Conservation (phyloP, 164 flowering plant genomes). For the Akebia trifoliata region DNA sequence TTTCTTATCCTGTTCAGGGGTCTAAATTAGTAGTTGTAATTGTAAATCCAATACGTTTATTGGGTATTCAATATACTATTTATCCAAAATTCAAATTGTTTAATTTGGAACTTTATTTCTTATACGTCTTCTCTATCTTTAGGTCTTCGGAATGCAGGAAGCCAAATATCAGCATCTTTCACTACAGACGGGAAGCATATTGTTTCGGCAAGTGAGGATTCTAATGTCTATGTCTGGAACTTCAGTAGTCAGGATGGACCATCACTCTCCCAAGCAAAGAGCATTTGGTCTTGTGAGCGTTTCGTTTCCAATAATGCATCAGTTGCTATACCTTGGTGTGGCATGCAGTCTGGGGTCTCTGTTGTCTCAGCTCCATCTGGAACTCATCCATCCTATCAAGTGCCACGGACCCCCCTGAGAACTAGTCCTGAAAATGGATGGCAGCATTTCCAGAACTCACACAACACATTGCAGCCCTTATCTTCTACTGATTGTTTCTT, state of each 20-base stretch:
- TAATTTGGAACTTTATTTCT: too few relatives aligned
- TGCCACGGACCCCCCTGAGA: slow-evolving; percentile 4
- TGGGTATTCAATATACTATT: background rate
- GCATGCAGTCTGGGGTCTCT: slow-evolving; percentile 24
- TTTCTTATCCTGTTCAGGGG: background rate
- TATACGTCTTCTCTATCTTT: slow-evolving; percentile 7
- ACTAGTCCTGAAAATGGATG: slow-evolving; percentile 12
- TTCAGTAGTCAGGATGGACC: slow-evolving; percentile 28
- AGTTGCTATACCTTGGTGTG: slow-evolving; percentile 79
- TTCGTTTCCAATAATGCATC: slow-evolving; percentile 51
- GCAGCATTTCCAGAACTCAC: slow-evolving; percentile 5
- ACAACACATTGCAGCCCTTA: slow-evolving; percentile 6
- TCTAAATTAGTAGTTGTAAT: background rate
- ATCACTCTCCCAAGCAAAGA: slow-evolving; percentile 31
- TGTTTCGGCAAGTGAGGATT: slow-evolving; percentile 66
- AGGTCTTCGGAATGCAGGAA: slow-evolving; percentile 49
- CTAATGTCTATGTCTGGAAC: slow-evolving; percentile 66
- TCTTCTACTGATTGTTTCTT: slow-evolving; percentile 44
- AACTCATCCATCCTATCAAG: slow-evolving; percentile 17
- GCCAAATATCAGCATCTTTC: slow-evolving; percentile 60
- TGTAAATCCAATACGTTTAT: background rate
- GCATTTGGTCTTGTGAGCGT: slow-evolving; percentile 46
- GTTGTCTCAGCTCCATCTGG: slow-evolving; percentile 15
- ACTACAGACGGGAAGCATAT: slow-evolving; percentile 74
- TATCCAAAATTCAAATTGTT: too few relatives aligned